Evolutionary conservation across 768 basidiomycete genomes (phyloP).

Genomic region (Calvatia gigantea): DNA sequence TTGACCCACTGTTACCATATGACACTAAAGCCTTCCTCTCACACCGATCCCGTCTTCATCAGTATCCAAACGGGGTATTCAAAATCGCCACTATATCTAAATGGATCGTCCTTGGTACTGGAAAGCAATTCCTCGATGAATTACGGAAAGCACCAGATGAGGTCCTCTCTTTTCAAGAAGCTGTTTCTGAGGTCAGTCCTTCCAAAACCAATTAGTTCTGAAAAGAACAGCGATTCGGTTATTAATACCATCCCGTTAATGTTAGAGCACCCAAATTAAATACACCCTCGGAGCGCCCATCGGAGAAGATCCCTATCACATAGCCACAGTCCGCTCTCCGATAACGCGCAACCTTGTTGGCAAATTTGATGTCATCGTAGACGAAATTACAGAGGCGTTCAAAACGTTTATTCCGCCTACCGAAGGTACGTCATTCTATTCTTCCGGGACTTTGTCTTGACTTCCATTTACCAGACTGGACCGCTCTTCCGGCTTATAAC

Average conservation of each 20-base stretch:
- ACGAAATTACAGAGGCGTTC: conserved; percentile 42
- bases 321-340: conserved; percentile 25
- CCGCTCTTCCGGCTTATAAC: conserved; percentile 22
- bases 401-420: conserved; percentile 30
- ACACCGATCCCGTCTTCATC: background rate
- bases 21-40: background rate
- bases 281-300: conserved; percentile 36
- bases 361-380: conserved; percentile 36
- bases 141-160: conserved; percentile 35
- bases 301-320: conserved; percentile 27
- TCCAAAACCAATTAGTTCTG: background rate
- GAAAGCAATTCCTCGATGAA: conserved; percentile 31
- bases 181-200: conserved; percentile 28
- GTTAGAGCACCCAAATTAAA: conserved; percentile 29
- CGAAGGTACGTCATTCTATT: conserved; percentile 19
- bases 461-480: conserved; percentile 37
- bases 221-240: background rate
- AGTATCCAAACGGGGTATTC: conserved; percentile 14
- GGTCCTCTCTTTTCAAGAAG: conserved; percentile 29
- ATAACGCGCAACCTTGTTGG: conserved; percentile 35
- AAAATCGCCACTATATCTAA: conserved; percentile 15
- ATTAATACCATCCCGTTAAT: background rate
- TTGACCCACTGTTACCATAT: too few species aligned
- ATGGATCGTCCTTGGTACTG: conserved; percentile 37
- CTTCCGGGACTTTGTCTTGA: background rate